phyloP scores from a whole-genome alignment of 139 green algal species.

The Chlamydomonas sp. region DNA sequence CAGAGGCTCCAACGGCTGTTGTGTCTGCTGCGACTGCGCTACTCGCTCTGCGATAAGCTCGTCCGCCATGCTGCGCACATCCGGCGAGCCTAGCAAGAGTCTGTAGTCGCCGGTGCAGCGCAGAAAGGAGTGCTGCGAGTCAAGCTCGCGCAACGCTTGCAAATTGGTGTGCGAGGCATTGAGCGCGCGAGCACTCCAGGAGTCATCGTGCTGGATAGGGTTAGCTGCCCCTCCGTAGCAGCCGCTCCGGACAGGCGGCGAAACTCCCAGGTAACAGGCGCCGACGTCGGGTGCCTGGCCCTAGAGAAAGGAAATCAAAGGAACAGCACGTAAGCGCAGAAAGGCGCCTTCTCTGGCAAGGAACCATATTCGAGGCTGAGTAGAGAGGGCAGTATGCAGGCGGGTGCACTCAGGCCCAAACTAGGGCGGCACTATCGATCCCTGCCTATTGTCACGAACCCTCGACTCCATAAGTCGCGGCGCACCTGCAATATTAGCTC shows the following conservation, averaged over 20 bases:
- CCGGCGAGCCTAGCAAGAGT: conserved; percentile 28
- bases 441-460: not conserved
- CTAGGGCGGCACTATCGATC: not conserved
- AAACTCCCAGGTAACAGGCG: conserved; percentile 40
- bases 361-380: not conserved
- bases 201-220: conserved; percentile 36
- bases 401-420: not conserved
- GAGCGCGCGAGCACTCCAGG: conserved; percentile 36
- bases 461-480: not conserved
- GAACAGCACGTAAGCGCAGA: too few species aligned
- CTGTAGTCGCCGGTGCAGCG: conserved; percentile 27
- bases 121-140: conserved; percentile 52
- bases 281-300: conserved; percentile 5
- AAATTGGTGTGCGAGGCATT: conserved; percentile 48
- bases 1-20: not conserved
- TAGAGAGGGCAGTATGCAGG: not conserved
- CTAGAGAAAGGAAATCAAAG: not conserved
- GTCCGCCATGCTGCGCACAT: conserved; percentile 13
- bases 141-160: conserved; percentile 50
- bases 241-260: conserved; percentile 48
- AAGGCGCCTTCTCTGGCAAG: not conserved
- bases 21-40: not conserved
- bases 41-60: conserved; percentile 1
- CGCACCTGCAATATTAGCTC: conserved; percentile 30
- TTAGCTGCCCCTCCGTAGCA: conserved; percentile 50